These are phyloP conservation scores for Hylodesmum podocarpum DNA, from an alignment of 306 rosid species.

Conservation along the genomic window DNA sequence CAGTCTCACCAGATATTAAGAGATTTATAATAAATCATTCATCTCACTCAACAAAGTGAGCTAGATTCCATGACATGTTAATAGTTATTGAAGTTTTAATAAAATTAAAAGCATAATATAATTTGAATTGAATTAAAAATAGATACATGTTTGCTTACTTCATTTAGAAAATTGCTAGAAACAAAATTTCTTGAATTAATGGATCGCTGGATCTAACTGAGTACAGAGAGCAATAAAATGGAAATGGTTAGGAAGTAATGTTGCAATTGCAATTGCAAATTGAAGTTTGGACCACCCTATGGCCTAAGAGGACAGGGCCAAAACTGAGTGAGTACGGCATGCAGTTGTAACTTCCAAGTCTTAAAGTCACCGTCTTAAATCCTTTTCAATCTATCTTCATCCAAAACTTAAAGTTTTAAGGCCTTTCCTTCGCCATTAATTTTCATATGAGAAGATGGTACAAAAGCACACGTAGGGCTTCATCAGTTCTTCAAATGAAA, in stretches of 20 bases:
- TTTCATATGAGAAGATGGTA: not conserved
- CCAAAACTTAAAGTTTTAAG: not conserved
- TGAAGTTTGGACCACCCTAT: constrained; percentile 22
- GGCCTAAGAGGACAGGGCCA: constrained; percentile 10
- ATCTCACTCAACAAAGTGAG: too few relatives aligned
- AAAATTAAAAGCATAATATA: not conserved
- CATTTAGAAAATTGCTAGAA: not conserved
- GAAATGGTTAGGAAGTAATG: not conserved
- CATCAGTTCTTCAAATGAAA: not conserved
- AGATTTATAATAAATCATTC: not conserved
- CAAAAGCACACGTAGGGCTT: too few relatives aligned
- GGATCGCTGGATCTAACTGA: not conserved
- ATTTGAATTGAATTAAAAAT: not conserved
- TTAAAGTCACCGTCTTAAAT: constrained; percentile 1
- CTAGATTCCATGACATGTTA: too few relatives aligned
- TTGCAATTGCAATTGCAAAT: not conserved
- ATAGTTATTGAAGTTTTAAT: not conserved
- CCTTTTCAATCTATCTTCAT: not conserved
- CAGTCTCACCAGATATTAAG: not conserved
- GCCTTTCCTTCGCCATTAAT: not conserved
- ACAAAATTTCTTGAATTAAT: not conserved
- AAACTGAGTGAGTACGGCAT: not conserved
- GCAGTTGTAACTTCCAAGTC: not conserved
- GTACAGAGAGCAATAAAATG: not conserved
- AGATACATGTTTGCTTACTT: not conserved